A percentile compares a stretch with the other conserved stretches of the same genome.
Evolutionary conservation across 768 basidiomycete genomes (phyloP).

Genomic region (Podaxis rugospora): DNA sequence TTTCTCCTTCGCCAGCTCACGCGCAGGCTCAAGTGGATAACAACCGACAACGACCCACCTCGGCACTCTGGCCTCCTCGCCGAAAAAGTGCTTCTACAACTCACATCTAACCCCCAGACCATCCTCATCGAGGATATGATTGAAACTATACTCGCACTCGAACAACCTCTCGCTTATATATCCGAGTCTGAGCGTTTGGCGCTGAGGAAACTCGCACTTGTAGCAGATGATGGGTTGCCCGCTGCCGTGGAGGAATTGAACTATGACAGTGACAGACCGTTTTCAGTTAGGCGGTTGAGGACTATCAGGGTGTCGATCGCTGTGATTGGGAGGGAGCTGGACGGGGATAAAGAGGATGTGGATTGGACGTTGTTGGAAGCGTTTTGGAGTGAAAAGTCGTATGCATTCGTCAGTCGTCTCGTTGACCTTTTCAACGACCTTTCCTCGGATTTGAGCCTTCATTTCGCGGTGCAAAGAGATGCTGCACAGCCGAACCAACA

Average conservation of each 20-base stretch:
- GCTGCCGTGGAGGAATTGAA: constrained; percentile 62
- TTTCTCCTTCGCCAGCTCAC: constrained; percentile 69
- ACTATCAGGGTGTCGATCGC: constrained; percentile 62
- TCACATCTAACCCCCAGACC: constrained; percentile 56
- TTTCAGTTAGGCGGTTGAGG: constrained; percentile 48
- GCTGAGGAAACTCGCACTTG: constrained; percentile 56
- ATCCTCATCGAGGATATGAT: constrained; percentile 57
- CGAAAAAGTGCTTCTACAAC: constrained; percentile 61
- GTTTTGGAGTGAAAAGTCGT: constrained; percentile 57
- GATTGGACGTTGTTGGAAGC: constrained; percentile 52
- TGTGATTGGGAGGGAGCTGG: constrained; percentile 48
- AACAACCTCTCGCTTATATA: constrained; percentile 57
- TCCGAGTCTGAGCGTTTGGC: constrained; percentile 54
- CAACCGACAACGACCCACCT: constrained; percentile 57
- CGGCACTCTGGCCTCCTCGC: constrained; percentile 60
- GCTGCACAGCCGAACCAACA: constrained; percentile 31
- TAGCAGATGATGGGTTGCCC: constrained; percentile 64
- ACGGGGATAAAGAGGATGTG: constrained; percentile 31
- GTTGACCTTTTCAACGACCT: constrained; percentile 30
- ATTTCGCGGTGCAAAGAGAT: constrained; percentile 39
- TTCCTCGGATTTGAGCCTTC: constrained; percentile 45
- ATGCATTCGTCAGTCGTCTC: constrained; percentile 54
- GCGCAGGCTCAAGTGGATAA: constrained; percentile 69
- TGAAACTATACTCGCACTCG: constrained; percentile 53
- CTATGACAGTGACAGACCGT: constrained; percentile 43